Percentiles rank a stretch among this genome's conserved stretches.
phyloP scores from a whole-genome alignment of 1,139 yeast species.

The Sugiyamaella japonica region DNA sequence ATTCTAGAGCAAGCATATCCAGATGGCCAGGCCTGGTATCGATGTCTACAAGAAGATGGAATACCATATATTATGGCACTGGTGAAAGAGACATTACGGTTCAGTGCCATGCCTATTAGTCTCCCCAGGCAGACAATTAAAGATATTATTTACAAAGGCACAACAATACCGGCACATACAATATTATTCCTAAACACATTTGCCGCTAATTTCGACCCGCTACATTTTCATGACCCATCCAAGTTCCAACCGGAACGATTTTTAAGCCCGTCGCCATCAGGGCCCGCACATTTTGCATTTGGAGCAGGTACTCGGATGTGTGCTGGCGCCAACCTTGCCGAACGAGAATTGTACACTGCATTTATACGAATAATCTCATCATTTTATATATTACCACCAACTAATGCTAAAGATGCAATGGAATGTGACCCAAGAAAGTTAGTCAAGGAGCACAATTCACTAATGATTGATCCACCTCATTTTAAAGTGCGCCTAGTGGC shows the following conservation, averaged over 20 bases:
- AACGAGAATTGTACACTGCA: slow-evolving; percentile 57
- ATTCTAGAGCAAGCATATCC: slow-evolving; percentile 43
- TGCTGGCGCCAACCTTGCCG: slow-evolving; percentile 63
- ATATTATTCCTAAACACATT: slow-evolving; percentile 64
- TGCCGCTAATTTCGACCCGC: slow-evolving; percentile 67
- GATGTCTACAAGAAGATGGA: slow-evolving; percentile 42
- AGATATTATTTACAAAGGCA: slow-evolving; percentile 42
- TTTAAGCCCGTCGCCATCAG: slow-evolving; percentile 43
- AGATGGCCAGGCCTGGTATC: slow-evolving; percentile 49
- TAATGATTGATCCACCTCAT: slow-evolving; percentile 33
- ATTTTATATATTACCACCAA: slow-evolving; percentile 48
- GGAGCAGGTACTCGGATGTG: slow-evolving; percentile 74
- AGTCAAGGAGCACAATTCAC: slow-evolving; percentile 29
- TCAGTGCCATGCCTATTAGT: slow-evolving; percentile 66
- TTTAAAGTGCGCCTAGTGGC: slow-evolving; percentile 31
- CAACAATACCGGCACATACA: slow-evolving; percentile 55
- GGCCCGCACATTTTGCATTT: slow-evolving; percentile 55
- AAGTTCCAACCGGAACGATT: slow-evolving; percentile 61
- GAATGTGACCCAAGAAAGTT: slow-evolving; percentile 28
- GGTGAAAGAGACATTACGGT: slow-evolving; percentile 61
- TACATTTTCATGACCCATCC: slow-evolving; percentile 49
- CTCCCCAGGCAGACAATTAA: slow-evolving; percentile 63
- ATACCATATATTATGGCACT: slow-evolving; percentile 58
- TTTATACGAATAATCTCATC: slow-evolving; percentile 45
- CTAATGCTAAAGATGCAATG: slow-evolving; percentile 33